Percentiles rank a stretch among this genome's conserved stretches.
Conservation (phyloP, 1,284 basidiomycete genomes). For the Marasmius fiardii region DNA sequence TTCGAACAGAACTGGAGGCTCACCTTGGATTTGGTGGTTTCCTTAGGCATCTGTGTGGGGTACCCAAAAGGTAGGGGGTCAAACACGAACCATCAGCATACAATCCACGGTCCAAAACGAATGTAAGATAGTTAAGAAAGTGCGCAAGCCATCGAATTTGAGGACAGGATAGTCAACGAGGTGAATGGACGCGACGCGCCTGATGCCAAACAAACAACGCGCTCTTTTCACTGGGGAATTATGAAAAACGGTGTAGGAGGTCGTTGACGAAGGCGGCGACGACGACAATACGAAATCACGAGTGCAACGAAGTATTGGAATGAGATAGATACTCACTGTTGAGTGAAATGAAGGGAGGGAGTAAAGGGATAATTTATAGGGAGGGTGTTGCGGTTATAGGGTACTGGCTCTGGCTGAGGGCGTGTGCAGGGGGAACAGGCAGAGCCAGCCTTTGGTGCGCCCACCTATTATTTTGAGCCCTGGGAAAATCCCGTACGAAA, state of each 20-base stretch:
- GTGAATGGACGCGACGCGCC: slow-evolving; percentile 19
- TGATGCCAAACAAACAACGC: slow-evolving; percentile 25
- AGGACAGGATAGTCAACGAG: slow-evolving; percentile 2
- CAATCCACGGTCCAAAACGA: slow-evolving; percentile 7
- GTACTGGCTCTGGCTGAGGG: slow-evolving; percentile 1
- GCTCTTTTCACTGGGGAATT: slow-evolving; percentile 11
- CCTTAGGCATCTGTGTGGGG: slow-evolving; percentile 75
- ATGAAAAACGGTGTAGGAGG: slow-evolving; percentile 2
- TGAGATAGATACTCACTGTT: slow-evolving; percentile 9
- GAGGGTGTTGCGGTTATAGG: slow-evolving; percentile 1
- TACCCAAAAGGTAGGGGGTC: slow-evolving; percentile 11
- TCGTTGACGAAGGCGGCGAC: slow-evolving; percentile 19
- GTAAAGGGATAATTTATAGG: slow-evolving; percentile 4
- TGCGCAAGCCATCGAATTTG: slow-evolving; percentile 2
- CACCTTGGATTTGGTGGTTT: slow-evolving; percentile 73
- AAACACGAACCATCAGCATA: slow-evolving; percentile 17
- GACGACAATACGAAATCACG: slow-evolving; percentile 1
- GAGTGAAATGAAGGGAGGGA: slow-evolving; percentile 5
- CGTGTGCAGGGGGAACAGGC: slow-evolving; percentile 9
- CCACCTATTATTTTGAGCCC: slow-evolving; percentile 5
- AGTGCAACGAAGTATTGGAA: slow-evolving; percentile 2
- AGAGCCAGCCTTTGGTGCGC: slow-evolving; percentile 3
- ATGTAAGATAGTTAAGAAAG: slow-evolving; percentile 5
- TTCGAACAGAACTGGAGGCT: slow-evolving; percentile 21
- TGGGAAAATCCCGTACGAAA: not conserved